These are phyloP conservation scores for Chalara sp. DNA, from an alignment of 2,329 filamentous ascomycete species.

Conservation along the genomic window DNA sequence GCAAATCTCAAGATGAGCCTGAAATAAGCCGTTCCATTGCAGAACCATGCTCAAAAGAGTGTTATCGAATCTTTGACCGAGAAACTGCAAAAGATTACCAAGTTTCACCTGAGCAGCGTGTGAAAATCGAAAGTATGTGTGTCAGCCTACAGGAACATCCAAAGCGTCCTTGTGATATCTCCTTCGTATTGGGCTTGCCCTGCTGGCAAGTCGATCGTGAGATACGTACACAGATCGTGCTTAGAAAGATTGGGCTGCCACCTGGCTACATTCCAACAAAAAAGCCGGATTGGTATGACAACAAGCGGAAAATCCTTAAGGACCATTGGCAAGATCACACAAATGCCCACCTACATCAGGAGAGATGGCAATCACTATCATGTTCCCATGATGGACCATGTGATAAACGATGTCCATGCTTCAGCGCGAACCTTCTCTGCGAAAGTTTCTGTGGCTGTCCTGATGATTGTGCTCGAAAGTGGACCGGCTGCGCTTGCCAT, in stretches of 20 bases:
- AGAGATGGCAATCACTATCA: slow-evolving; percentile 38
- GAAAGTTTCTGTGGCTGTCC: slow-evolving; percentile 66
- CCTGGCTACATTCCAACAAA: slow-evolving; percentile 1
- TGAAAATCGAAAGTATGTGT: slow-evolving; percentile 7
- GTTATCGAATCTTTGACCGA: slow-evolving; percentile 9
- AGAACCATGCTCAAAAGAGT: slow-evolving; percentile 11
- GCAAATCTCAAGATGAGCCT: neutral
- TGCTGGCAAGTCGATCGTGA: slow-evolving; percentile 20
- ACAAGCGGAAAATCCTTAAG: slow-evolving; percentile 15
- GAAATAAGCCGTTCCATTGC: neutral
- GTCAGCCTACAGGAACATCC: slow-evolving; percentile 9
- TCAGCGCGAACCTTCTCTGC: slow-evolving; percentile 54
- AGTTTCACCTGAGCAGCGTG: neutral
- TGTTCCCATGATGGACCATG: slow-evolving; percentile 67
- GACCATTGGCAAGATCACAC: slow-evolving; percentile 19
- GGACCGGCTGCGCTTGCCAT: slow-evolving; percentile 61
- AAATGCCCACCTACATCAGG: slow-evolving; percentile 19
- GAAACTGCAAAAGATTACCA: neutral
- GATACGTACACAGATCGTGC: slow-evolving; percentile 7
- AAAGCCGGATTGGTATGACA: slow-evolving; percentile 24
- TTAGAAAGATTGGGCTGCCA: neutral
- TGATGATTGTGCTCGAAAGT: slow-evolving; percentile 54
- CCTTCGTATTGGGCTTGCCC: slow-evolving; percentile 16
- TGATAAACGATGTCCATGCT: slow-evolving; percentile 55
- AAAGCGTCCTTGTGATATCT: slow-evolving; percentile 18